These are phyloP conservation scores for Zasmidium angulare DNA, from an alignment of 2,329 filamentous ascomycete species.

Conservation along the genomic window DNA sequence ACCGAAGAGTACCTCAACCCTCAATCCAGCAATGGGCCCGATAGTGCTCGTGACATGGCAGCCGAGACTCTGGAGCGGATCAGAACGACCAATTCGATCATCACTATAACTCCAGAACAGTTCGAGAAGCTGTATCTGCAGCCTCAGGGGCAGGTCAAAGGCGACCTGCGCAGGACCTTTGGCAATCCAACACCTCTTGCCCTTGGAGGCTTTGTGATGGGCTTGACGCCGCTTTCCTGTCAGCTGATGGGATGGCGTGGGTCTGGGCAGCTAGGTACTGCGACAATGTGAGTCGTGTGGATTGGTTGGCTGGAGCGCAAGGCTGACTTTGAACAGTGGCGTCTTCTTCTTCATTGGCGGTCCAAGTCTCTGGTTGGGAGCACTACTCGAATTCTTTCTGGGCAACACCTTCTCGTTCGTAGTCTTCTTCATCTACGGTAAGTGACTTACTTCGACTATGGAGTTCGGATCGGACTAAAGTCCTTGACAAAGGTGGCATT, in stretches of 20 bases:
- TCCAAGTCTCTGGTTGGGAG: slow-evolving; percentile 32
- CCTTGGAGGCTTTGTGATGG: slow-evolving; percentile 16
- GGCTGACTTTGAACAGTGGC: slow-evolving; percentile 15
- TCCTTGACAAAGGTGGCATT: slow-evolving; percentile 9
- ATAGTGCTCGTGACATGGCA: slow-evolving; percentile 7
- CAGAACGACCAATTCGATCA: not conserved
- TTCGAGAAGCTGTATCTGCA: slow-evolving; percentile 27
- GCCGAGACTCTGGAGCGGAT: slow-evolving; percentile 3
- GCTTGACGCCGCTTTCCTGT: slow-evolving; percentile 14
- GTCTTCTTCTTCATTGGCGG: slow-evolving; percentile 38
- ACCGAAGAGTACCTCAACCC: not conserved
- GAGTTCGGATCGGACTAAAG: not conserved
- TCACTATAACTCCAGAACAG: slow-evolving; percentile 16
- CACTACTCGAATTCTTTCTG: slow-evolving; percentile 35
- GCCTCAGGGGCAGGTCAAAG: slow-evolving; percentile 17
- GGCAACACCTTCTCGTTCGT: slow-evolving; percentile 35
- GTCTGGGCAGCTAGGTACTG: slow-evolving; percentile 12
- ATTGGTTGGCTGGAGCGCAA: not conserved
- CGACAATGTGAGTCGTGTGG: slow-evolving; percentile 19
- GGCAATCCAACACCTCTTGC: slow-evolving; percentile 25
- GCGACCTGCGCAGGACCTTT: slow-evolving; percentile 21
- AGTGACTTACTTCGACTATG: not conserved
- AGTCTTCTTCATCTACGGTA: slow-evolving; percentile 25
- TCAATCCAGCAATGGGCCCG: slow-evolving; percentile 1
- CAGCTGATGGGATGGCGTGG: slow-evolving; percentile 24